Evolutionary conservation across 352 stramenopile genomes (phyloP).

Genomic region (Phytopythium chamaehyphon): DNA sequence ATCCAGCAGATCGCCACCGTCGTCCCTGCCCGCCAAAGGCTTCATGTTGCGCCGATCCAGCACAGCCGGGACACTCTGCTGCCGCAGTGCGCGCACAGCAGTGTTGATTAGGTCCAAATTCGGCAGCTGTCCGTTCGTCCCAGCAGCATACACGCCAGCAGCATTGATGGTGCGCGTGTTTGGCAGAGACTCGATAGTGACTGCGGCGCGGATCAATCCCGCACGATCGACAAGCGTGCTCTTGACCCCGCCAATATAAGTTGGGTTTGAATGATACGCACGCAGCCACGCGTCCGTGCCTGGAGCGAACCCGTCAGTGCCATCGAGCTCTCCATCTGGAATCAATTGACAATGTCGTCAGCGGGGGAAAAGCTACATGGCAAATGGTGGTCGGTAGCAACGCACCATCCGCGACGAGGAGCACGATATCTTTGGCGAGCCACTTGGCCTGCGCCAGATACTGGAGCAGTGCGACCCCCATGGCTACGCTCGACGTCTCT

Average conservation of each 20-base stretch:
- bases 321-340: conserved; percentile 58
- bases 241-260: conserved; percentile 13
- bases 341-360: background rate
- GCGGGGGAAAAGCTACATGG: background rate
- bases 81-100: conserved; percentile 42
- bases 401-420: conserved; percentile 69
- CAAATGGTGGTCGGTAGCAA: background rate
- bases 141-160: conserved; percentile 58
- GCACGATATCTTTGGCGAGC: conserved; percentile 81
- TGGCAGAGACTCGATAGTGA: conserved; percentile 63
- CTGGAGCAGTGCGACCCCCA: conserved; percentile 57
- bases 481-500: conserved; percentile 45
- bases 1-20: conserved; percentile 9
- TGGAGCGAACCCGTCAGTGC: conserved; percentile 49
- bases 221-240: conserved; percentile 53
- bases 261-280: conserved; percentile 63
- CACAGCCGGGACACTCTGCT: conserved; percentile 41
- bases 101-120: conserved; percentile 88
- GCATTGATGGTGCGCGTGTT: conserved; percentile 19
- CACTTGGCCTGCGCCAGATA: conserved; percentile 61
- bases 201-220: conserved; percentile 68
- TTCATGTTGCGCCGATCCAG: conserved; percentile 37
- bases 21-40: background rate
- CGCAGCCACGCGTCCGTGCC: conserved; percentile 71
- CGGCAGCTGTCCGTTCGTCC: conserved; percentile 81